A percentile compares a stretch with the other conserved stretches of the same genome.
These are phyloP conservation scores for Gliomastix tumulicola DNA, from an alignment of 2,329 filamentous ascomycete species.

Conservation along the genomic window DNA sequence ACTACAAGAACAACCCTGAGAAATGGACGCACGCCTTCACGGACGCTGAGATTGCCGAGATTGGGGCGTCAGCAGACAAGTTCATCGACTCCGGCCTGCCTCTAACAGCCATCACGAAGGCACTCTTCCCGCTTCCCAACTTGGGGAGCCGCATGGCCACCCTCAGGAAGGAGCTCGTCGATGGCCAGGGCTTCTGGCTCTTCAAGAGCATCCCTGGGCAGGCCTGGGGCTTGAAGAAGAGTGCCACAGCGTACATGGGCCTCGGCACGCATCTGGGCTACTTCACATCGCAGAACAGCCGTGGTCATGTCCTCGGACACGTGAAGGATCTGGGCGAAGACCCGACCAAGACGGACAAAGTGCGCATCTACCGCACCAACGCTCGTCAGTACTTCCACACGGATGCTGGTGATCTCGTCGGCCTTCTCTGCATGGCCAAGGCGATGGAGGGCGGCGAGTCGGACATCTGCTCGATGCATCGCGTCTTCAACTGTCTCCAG, in stretches of 20 bases:
- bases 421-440: slow-evolving; percentile 71
- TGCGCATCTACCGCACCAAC: slow-evolving; percentile 85
- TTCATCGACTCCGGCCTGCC: slow-evolving; percentile 60
- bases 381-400: slow-evolving; percentile 53
- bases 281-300: slow-evolving; percentile 79
- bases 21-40: slow-evolving; percentile 69
- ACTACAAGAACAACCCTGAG: slow-evolving; percentile 56
- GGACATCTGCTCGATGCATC: slow-evolving; percentile 70
- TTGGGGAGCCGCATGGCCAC: slow-evolving; percentile 24
- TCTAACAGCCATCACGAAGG: slow-evolving; percentile 55
- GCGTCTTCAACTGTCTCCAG: slow-evolving; percentile 76
- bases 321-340: slow-evolving; percentile 87
- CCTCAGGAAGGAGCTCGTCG: slow-evolving; percentile 42
- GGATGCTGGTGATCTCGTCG: slow-evolving; percentile 77
- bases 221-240: slow-evolving; percentile 72
- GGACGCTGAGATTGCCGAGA: slow-evolving; percentile 56
- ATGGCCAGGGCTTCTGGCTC: slow-evolving; percentile 84
- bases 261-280: slow-evolving; percentile 80
- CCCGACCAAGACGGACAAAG: slow-evolving; percentile 71
- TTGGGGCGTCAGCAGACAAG: slow-evolving; percentile 56
- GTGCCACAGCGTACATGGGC: slow-evolving; percentile 85
- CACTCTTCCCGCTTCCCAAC: slow-evolving; percentile 45
- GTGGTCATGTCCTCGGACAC: slow-evolving; percentile 80
- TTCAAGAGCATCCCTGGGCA: slow-evolving; percentile 79
- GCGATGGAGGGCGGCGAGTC: slow-evolving; percentile 76